Evolutionary conservation across 116 monocot species (phyloP), one percentile per base, ranked within the genome.

Genomic region (Cymodocea nodosa): DNA sequence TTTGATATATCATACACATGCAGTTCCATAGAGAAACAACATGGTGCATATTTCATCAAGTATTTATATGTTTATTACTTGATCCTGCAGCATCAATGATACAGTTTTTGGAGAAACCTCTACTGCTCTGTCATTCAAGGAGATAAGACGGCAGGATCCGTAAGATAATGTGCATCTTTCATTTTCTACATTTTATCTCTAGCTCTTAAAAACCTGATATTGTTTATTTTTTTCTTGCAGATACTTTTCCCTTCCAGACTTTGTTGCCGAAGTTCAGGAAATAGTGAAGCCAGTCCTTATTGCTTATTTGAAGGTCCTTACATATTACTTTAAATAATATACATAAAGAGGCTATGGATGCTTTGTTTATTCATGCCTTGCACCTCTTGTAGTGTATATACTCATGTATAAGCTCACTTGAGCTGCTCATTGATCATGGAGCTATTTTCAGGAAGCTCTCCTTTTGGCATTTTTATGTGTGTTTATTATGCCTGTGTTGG

Each of bases 251-350:
- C 68, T 92, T 49, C 86, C 89, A 59, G 92, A 98, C 62, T 98
- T 98, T 81, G 80, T 89, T 44, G 79, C 78, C 60, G 98, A 98
- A 67, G 92, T 98, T 76, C 98, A 98, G 67, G 98, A 98, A 71
- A 89, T 86, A 84, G 68, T 98, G 68, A 81, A 72, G 59, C 92
- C 98, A 65, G 84, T 82, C 71, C 73, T 98, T 50, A 86, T 73
- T 68, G 85, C 98, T 68, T 98, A 98, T 66, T 65, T 75, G 13
- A 98, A 92, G 84, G 92, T 91, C 71, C n/a, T 20, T 65, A 6
- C 25, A 50, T n/a, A 20, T 40, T 15, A 37, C 56, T 19, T 68
- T 10, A 56, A 39, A 56, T 6, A 22, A 25, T 55, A 17, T 56
- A 15, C 44, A 44, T 44, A 0, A 44, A 8, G 44, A 44, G 11